Conservation (phyloP, 1,139 yeast species). For the Debaryomyces subglobosus region DNA sequence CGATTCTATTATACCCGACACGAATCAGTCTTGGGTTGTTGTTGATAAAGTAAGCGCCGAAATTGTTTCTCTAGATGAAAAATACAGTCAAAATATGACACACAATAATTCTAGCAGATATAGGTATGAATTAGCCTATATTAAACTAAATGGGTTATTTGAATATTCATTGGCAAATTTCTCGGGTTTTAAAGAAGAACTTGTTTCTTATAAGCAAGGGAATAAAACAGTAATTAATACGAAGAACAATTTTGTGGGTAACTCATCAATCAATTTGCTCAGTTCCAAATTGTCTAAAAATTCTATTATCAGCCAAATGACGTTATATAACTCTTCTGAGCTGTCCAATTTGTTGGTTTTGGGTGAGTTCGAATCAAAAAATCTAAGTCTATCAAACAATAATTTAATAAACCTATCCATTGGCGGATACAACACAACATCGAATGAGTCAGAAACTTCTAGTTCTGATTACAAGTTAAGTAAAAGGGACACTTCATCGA, state of each 20-base stretch:
- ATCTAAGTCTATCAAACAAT: constrained; percentile 30
- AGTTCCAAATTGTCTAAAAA: constrained; percentile 52
- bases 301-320: constrained; percentile 42
- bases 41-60: constrained; percentile 70
- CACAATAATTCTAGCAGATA: constrained; percentile 22
- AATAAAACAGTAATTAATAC: constrained; percentile 32
- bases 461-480: constrained; percentile 8
- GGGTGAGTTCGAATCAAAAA: constrained; percentile 52
- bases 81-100: constrained; percentile 33
- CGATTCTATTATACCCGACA: constrained; percentile 30
- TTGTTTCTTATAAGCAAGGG: constrained; percentile 30
- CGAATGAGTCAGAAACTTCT: constrained; percentile 31
- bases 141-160: constrained; percentile 69
- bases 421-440: constrained; percentile 33
- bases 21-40: constrained; percentile 54
- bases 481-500: constrained; percentile 26
- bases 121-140: constrained; percentile 26
- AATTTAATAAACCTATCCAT: constrained; percentile 34
- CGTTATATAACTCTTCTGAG: constrained; percentile 30
- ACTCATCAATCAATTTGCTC: constrained; percentile 66
- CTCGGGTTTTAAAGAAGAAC: constrained; percentile 43
- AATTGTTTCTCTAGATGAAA: constrained; percentile 53
- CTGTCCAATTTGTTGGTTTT: constrained; percentile 32
- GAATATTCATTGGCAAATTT: constrained; percentile 80
- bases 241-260: constrained; percentile 55